Conservation (phyloP, 805 yeast genomes). For the Suhomyces canberraensis region DNA sequence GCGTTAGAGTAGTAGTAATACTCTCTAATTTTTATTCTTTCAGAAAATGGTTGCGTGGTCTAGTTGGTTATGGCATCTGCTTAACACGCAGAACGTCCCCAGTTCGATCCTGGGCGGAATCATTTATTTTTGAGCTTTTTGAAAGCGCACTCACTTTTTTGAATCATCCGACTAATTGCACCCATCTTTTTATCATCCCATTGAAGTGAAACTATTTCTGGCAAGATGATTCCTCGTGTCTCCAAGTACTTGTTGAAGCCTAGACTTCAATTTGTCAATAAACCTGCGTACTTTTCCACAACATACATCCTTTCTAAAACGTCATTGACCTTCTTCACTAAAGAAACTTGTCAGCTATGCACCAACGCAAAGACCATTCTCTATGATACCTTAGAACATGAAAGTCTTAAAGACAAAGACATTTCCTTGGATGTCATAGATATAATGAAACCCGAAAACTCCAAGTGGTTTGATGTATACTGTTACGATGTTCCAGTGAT, state of each 20-base stretch:
- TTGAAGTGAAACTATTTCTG: too few species aligned
- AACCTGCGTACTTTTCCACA: background rate
- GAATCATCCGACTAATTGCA: background rate
- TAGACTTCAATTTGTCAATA: background rate
- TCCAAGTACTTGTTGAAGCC: background rate
- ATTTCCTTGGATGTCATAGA: constrained; percentile 46
- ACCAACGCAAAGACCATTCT: constrained; percentile 58
- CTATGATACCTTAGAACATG: constrained; percentile 36
- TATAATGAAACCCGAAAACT: constrained; percentile 56
- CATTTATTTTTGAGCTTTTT: constrained; percentile 34
- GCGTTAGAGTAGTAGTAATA: too few species aligned
- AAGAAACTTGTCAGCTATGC: constrained; percentile 67
- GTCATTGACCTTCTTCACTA: constrained; percentile 58
- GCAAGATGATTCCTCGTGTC: too few species aligned
- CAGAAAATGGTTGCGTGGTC: constrained; percentile 80
- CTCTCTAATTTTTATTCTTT: too few species aligned
- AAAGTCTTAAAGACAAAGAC: constrained; percentile 18
- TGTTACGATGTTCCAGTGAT: constrained; percentile 79
- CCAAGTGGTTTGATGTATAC: constrained; percentile 66
- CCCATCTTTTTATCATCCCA: background rate
- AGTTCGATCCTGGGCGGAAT: constrained; percentile 99
- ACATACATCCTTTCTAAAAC: background rate
- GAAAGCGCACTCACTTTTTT: background rate
- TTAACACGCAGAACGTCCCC: constrained; percentile 99
- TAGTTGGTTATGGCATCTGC: constrained; percentile 99